phyloP scores from a whole-genome alignment of 306 rosid genomes.

The Cucumis hystrix region DNA sequence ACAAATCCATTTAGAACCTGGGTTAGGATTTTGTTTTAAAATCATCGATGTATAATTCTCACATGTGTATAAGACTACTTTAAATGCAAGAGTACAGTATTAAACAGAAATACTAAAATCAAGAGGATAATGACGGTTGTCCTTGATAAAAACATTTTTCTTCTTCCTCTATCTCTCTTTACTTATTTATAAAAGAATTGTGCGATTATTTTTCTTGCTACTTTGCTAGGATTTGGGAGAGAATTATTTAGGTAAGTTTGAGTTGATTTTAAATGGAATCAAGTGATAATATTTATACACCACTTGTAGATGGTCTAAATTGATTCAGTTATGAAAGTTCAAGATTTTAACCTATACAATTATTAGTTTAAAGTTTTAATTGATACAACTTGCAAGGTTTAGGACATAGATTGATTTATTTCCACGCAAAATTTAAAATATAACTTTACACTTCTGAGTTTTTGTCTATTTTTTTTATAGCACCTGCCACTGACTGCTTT shows the following conservation, averaged over 20 bases:
- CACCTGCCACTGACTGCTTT: background rate
- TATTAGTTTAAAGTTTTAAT: background rate
- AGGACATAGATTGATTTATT: background rate
- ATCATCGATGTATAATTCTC: too few relatives aligned
- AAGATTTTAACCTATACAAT: background rate
- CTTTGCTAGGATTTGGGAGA: background rate
- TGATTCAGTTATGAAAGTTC: background rate
- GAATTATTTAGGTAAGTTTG: background rate
- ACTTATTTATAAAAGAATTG: background rate
- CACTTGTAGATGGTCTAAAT: background rate
- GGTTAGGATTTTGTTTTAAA: background rate
- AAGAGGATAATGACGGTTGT: background rate
- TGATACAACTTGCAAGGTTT: background rate
- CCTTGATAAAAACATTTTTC: background rate
- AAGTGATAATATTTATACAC: too few relatives aligned
- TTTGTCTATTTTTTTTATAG: background rate
- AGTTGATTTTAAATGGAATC: background rate
- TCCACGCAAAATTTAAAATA: background rate
- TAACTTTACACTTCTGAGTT: background rate
- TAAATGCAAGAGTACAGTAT: background rate
- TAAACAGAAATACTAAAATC: background rate
- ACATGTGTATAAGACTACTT: background rate
- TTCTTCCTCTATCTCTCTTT: background rate
- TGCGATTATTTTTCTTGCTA: background rate
- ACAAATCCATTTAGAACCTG: background rate